Conservation (phyloP, 257 asterid genomes). For the Craterostigma plantagineum region DNA sequence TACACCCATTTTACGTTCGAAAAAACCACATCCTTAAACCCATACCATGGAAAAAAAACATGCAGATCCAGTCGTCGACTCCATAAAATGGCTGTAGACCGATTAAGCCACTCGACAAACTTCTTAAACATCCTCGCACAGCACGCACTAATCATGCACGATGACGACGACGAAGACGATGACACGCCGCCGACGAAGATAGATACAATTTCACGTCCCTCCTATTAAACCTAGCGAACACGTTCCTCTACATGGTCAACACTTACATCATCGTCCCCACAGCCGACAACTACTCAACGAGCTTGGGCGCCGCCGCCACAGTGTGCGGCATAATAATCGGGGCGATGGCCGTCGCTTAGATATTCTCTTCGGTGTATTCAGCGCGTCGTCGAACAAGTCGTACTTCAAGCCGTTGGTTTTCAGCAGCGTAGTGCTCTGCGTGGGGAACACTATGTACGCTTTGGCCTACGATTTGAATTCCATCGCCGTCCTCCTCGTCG, state of each 20-base stretch:
- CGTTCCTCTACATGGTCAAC: conserved; percentile 95
- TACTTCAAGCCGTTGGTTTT: too few relatives aligned
- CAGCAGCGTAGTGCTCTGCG: too few relatives aligned
- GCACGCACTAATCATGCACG: conserved; percentile 98
- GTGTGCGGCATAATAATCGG: too few relatives aligned
- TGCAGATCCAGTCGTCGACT: conserved; percentile 79
- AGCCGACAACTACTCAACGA: conserved; percentile 91
- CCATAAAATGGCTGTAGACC: conserved; percentile 64
- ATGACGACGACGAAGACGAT: conserved; percentile 73
- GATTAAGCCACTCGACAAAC: conserved; percentile 73
- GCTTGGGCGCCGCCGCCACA: too few relatives aligned
- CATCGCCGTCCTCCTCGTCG: conserved; percentile 48
- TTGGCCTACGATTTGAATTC: conserved; percentile 66
- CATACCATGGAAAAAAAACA: too few relatives aligned
- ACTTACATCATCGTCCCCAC: conserved; percentile 95
- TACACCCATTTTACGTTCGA: too few relatives aligned
- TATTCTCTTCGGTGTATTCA: too few relatives aligned
- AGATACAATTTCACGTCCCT: conserved; percentile 90
- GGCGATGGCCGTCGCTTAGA: too few relatives aligned
- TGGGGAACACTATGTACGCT: too few relatives aligned
- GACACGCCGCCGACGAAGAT: conserved; percentile 42
- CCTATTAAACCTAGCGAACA: conserved; percentile 72
- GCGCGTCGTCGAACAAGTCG: too few relatives aligned
- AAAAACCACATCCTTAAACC: too few relatives aligned
- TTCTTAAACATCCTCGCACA: conserved; percentile 80